Percentiles rank a stretch among this genome's conserved stretches.
phyloP scores from a whole-genome alignment of 345 rosid species.

The Gossypium herbaceum region DNA sequence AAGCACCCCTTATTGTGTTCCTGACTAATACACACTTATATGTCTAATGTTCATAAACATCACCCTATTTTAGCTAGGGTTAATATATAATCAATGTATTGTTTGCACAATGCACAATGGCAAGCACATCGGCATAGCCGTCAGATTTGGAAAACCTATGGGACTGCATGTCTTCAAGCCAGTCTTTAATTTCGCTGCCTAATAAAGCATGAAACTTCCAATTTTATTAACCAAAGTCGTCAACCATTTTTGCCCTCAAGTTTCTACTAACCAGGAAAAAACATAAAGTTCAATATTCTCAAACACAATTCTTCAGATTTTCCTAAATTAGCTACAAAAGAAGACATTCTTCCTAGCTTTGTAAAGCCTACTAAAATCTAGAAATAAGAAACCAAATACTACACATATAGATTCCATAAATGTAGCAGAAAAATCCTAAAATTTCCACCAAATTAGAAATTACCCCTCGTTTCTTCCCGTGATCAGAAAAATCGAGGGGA shows the following conservation, averaged over 20 bases:
- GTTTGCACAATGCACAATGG: background rate
- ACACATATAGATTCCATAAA: background rate
- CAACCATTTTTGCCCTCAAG: background rate
- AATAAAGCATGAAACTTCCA: slow-evolving; percentile 1
- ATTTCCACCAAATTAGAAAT: background rate
- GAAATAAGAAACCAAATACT: background rate
- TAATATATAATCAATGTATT: background rate
- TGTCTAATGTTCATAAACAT: slow-evolving; percentile 5
- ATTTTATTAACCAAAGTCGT: background rate
- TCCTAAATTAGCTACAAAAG: background rate
- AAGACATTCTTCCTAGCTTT: background rate
- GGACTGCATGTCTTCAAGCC: background rate
- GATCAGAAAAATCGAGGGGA: background rate
- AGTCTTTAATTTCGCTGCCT: background rate
- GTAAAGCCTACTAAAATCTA: background rate
- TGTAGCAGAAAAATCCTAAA: background rate
- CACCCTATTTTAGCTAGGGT: background rate
- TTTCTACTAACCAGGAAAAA: background rate
- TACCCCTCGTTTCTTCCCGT: background rate
- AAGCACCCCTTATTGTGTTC: background rate
- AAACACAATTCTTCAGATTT: background rate
- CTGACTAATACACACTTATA: background rate
- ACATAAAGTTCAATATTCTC: background rate
- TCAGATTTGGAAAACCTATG: background rate
- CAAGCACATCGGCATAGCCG: background rate